Percentiles rank a stretch among this genome's conserved stretches.
phyloP scores from a whole-genome alignment of 192 early-diverging fungal genomes.

The Coemansia sp. region DNA sequence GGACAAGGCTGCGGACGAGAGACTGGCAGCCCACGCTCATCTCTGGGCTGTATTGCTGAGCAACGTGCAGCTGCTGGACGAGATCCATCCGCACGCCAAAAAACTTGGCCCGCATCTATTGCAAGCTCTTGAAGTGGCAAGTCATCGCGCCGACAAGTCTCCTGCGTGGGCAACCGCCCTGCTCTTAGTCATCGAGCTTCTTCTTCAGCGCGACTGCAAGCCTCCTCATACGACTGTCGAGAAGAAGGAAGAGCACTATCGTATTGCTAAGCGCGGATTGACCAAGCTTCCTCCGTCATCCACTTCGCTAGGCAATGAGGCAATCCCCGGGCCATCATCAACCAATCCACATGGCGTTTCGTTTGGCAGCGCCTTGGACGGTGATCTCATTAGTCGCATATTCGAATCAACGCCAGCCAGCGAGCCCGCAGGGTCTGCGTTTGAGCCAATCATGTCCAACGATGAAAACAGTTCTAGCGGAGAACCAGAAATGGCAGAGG shows the following conservation, averaged over 20 bases:
- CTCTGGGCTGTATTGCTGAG: conserved; percentile 52
- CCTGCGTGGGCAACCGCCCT: conserved; percentile 42
- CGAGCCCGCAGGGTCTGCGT: conserved; percentile 10
- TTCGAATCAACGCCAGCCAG: conserved; percentile 8
- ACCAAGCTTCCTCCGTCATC: conserved; percentile 50
- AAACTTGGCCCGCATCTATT: conserved; percentile 22
- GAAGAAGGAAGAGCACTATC: conserved; percentile 37
- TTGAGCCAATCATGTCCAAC: conserved; percentile 23
- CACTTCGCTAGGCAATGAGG: conserved; percentile 14
- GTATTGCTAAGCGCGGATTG: conserved; percentile 40
- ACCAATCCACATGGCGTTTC: background rate
- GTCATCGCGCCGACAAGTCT: conserved; percentile 22
- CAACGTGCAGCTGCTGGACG: conserved; percentile 28
- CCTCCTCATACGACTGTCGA: conserved; percentile 29
- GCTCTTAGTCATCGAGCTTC: conserved; percentile 45
- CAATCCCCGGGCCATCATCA: conserved; percentile 5
- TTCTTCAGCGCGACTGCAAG: conserved; percentile 44
- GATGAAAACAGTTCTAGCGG: conserved; percentile 2
- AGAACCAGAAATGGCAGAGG: background rate
- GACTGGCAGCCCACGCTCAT: conserved; percentile 44
- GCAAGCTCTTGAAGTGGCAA: conserved; percentile 35
- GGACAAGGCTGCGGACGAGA: conserved; percentile 21
- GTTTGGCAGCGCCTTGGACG: conserved; percentile 5
- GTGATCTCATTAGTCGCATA: conserved; percentile 11
- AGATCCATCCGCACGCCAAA: conserved; percentile 34